Conservation (phyloP, 164 flowering plant species). For the Kalanchoe fedtschenkoi region DNA sequence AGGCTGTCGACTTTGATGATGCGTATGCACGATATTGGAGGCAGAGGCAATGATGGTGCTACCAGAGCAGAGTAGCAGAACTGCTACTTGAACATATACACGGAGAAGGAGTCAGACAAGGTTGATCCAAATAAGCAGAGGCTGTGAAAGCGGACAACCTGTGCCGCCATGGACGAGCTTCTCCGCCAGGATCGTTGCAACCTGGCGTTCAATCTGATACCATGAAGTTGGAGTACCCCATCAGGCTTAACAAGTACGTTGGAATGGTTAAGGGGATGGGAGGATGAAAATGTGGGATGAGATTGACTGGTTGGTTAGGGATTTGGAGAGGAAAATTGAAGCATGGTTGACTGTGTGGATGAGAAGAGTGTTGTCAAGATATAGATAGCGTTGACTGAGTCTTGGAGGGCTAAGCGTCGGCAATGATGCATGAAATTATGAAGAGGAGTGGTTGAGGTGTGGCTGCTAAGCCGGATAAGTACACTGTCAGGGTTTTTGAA, state of each 20-base stretch:
- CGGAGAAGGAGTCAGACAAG: no score
- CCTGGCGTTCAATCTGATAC: conserved; percentile 45
- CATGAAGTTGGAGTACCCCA: conserved; percentile 43
- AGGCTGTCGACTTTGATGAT: no score
- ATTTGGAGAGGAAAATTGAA: conserved; percentile 30
- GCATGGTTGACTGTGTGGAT: conserved; percentile 16
- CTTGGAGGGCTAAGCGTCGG: conserved; percentile 42
- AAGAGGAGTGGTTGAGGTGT: conserved; percentile 37
- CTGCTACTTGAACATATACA: no score
- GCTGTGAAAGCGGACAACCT: no score
- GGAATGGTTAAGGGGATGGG: conserved; percentile 37
- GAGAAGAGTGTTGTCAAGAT: conserved; percentile 39
- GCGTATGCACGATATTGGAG: no score
- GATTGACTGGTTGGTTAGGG: conserved; percentile 45
- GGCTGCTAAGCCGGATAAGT: conserved; percentile 33
- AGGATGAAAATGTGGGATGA: conserved; percentile 44
- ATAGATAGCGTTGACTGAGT: conserved; percentile 42
- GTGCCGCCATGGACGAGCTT: conserved; percentile 72
- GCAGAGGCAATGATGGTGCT: no score
- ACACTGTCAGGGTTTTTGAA: conserved; percentile 52
- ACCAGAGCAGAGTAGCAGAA: no score
- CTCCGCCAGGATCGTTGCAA: conserved; percentile 62
- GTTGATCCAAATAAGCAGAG: no score
- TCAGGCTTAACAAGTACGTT: conserved; percentile 42
- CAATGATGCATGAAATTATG: conserved; percentile 54